phyloP scores from a whole-genome alignment of 1,139 yeast species.

The Pichia sp. region DNA sequence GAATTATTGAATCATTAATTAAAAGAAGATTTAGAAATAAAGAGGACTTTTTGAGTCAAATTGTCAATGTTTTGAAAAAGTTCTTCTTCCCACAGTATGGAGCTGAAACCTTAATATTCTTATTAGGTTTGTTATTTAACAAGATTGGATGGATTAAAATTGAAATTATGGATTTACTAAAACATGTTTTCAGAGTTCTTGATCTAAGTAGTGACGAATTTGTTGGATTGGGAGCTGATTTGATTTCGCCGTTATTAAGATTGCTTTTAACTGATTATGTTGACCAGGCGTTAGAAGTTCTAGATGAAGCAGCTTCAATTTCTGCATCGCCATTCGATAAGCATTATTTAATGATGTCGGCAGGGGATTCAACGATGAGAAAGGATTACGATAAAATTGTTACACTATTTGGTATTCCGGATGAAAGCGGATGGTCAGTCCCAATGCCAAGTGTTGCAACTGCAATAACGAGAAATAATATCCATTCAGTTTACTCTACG shows the following conservation, averaged over 20 bases:
- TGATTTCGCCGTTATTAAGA: conserved; percentile 82
- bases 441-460: conserved; percentile 93
- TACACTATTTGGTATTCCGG: conserved; percentile 91
- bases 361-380: conserved; percentile 73
- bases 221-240: conserved; percentile 88
- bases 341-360: conserved; percentile 84
- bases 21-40: conserved; percentile 80
- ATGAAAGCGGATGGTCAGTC: conserved; percentile 96
- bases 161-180: conserved; percentile 76
- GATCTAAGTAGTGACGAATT: conserved; percentile 77
- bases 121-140: conserved; percentile 75
- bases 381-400: conserved; percentile 84
- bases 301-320: conserved; percentile 80
- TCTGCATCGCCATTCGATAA: conserved; percentile 88
- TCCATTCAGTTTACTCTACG: conserved; percentile 90
- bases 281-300: conserved; percentile 78
- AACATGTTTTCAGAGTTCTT: conserved; percentile 67
- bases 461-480: conserved; percentile 82
- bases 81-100: conserved; percentile 72
- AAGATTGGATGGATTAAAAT: conserved; percentile 69
- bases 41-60: conserved; percentile 79
- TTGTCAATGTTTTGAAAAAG: conserved; percentile 59
- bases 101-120: conserved; percentile 66
- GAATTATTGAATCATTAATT: conserved; percentile 70
- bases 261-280: conserved; percentile 82